Conservation (phyloP, 805 yeast species). For the Candida alai region DNA sequence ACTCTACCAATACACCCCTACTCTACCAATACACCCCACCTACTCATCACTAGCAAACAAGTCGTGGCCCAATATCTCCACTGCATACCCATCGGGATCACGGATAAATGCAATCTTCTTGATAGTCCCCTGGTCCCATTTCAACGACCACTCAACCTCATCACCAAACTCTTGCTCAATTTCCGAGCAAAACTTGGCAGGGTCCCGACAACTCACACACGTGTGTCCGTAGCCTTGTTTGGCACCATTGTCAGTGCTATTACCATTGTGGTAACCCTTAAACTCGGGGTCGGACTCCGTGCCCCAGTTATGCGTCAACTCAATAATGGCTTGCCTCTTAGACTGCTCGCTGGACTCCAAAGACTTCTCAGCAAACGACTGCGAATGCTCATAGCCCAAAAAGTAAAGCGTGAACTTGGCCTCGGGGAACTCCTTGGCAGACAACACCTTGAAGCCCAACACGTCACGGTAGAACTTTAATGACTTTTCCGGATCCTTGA, state of each 20-base stretch:
- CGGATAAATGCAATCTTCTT: slow-evolving; percentile 65
- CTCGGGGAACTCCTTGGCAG: slow-evolving; percentile 50
- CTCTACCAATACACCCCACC: too few species aligned
- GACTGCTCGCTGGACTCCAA: slow-evolving; percentile 27
- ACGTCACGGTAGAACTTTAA: slow-evolving; percentile 74
- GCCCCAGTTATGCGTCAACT: slow-evolving; percentile 94
- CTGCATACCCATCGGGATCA: slow-evolving; percentile 89
- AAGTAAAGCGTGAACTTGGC: slow-evolving; percentile 88
- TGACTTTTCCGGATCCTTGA: slow-evolving; percentile 76
- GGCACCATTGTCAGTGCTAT: slow-evolving; percentile 47
- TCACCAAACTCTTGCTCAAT: slow-evolving; percentile 43
- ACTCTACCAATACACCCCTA: too few species aligned
- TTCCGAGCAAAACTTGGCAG: slow-evolving; percentile 52
- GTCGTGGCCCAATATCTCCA: slow-evolving; percentile 61
- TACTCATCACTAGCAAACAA: slow-evolving; percentile 13
- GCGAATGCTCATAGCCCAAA: slow-evolving; percentile 62
- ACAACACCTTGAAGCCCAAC: slow-evolving; percentile 74
- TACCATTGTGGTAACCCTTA: slow-evolving; percentile 77
- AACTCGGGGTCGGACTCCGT: slow-evolving; percentile 77
- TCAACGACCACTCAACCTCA: slow-evolving; percentile 51
- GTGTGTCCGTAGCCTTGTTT: slow-evolving; percentile 87
- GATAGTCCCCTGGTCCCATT: slow-evolving; percentile 52
- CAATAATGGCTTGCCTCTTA: slow-evolving; percentile 66
- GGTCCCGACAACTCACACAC: slow-evolving; percentile 65
- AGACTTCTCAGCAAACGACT: slow-evolving; percentile 40